phyloP scores from a whole-genome alignment of 2,329 filamentous ascomycete species.

The Helotiales sp. region DNA sequence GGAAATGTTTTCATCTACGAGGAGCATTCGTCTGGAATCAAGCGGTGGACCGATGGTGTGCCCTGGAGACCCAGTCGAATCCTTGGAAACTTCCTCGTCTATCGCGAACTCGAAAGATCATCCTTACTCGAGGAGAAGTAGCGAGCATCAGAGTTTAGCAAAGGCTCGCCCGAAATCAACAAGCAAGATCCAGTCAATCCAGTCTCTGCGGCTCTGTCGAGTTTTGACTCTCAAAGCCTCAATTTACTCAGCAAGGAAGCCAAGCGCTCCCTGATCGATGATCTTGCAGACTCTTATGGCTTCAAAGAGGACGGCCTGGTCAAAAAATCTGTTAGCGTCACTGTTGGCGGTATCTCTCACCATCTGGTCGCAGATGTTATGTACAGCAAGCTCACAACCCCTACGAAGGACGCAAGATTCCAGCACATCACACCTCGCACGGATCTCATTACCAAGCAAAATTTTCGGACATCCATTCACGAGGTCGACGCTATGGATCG shows the following conservation, averaged over 20 bases:
- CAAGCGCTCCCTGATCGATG: conserved; percentile 66
- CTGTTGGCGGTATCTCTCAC: conserved; percentile 74
- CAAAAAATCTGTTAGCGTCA: conserved; percentile 91
- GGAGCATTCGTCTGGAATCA: conserved; percentile 82
- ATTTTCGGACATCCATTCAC: conserved; percentile 69
- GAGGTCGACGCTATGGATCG: conserved; percentile 54
- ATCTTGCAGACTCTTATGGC: conserved; percentile 85
- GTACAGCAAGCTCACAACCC: conserved; percentile 57
- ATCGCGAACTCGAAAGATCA: conserved; percentile 96
- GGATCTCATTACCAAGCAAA: conserved; percentile 65
- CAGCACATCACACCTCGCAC: conserved; percentile 57
- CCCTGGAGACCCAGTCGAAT: conserved; percentile 94
- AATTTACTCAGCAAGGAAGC: conserved; percentile 40
- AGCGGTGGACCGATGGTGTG: conserved; percentile 91
- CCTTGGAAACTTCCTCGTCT: conserved; percentile 95
- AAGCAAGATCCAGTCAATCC: conserved; percentile 35
- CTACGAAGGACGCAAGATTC: conserved; percentile 58
- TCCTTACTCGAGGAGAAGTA: conserved; percentile 87
- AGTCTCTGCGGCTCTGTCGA: conserved; percentile 21
- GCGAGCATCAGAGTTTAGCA: conserved; percentile 72
- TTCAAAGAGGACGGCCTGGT: conserved; percentile 84
- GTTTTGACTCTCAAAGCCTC: conserved; percentile 29
- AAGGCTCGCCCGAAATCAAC: conserved; percentile 43
- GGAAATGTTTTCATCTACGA: conserved; percentile 92
- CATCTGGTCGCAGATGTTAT: conserved; percentile 85